Conservation (phyloP, 2,329 filamentous ascomycete species). For the Cytospora piceae region DNA sequence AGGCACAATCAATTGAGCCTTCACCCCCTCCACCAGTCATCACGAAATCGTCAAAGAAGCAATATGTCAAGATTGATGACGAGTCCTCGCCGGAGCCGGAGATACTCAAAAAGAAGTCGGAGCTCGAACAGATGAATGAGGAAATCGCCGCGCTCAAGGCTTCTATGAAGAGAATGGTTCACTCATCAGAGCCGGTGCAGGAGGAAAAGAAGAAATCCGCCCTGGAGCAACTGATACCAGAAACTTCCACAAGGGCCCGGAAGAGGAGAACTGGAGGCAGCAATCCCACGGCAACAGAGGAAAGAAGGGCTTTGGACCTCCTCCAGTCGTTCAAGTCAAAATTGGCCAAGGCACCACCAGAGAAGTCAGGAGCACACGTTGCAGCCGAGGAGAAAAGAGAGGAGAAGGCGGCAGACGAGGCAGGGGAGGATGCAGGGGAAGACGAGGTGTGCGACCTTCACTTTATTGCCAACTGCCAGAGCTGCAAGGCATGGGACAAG, state of each 20-base stretch:
- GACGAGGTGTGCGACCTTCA: conserved; percentile 86
- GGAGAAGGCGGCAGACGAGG: conserved; percentile 36
- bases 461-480: conserved; percentile 94
- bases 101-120: conserved; percentile 47
- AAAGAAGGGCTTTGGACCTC: conserved; percentile 68
- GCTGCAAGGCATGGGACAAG: conserved; percentile 83
- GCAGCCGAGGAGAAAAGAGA: conserved; percentile 33
- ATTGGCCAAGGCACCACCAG: conserved; percentile 60
- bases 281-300: conserved; percentile 56
- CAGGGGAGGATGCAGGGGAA: conserved; percentile 55
- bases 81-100: conserved; percentile 45
- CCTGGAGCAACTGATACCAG: conserved; percentile 74
- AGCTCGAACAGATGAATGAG: conserved; percentile 73
- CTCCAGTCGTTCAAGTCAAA: conserved; percentile 81
- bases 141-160: conserved; percentile 81
- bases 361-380: conserved; percentile 40
- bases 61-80: conserved; percentile 29
- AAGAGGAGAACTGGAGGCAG: conserved; percentile 66
- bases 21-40: conserved; percentile 8
- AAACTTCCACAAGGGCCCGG: conserved; percentile 69
- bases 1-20: conserved; percentile 29
- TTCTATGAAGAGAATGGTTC: conserved; percentile 72
- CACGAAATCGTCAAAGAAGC: conserved; percentile 21
- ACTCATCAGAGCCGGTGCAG: conserved; percentile 50
- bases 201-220: conserved; percentile 65